These are phyloP conservation scores for Neurospora crassa DNA, from an alignment of 2,329 filamentous ascomycete genomes.

Conservation along the genomic window DNA sequence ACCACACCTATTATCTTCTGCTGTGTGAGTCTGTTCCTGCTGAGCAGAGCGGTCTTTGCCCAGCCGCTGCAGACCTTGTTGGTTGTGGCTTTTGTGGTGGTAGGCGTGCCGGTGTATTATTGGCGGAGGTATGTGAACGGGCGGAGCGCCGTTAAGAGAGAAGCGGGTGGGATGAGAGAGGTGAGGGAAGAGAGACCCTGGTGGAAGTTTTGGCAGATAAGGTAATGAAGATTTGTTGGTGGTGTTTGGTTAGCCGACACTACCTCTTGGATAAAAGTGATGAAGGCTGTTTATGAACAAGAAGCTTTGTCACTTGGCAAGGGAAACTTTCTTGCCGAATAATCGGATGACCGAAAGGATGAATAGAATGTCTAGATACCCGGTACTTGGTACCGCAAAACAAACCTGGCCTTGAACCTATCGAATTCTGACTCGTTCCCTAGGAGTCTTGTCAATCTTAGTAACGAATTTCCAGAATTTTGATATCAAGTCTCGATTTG, in stretches of 20 bases:
- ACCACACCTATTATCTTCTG: conserved; percentile 96
- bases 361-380: not conserved
- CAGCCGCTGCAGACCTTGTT: conserved; percentile 84
- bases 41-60: conserved; percentile 81
- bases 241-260: not conserved
- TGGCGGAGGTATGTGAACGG: conserved; percentile 61
- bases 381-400: not conserved
- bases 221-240: not conserved
- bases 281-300: not conserved
- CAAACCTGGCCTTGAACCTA: not conserved
- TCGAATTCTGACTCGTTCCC: too few relatives aligned
- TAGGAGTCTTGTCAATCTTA: too few relatives aligned
- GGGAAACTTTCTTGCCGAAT: not conserved
- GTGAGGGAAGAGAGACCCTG: conserved; percentile 28
- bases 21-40: conserved; percentile 88
- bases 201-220: conserved; percentile 53
- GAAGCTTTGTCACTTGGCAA: not conserved
- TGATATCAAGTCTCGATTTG: not conserved
- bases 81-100: conserved; percentile 75
- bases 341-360: not conserved
- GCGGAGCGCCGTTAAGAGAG: conserved; percentile 39
- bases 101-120: conserved; percentile 80
- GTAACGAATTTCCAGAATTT: too few relatives aligned
- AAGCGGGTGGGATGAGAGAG: conserved; percentile 20
- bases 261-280: not conserved